Evolutionary conservation across 2,329 filamentous ascomycete species (phyloP), one percentile per base, ranked within the genome.

Genomic region (Dothideomycetidae sp.): DNA sequence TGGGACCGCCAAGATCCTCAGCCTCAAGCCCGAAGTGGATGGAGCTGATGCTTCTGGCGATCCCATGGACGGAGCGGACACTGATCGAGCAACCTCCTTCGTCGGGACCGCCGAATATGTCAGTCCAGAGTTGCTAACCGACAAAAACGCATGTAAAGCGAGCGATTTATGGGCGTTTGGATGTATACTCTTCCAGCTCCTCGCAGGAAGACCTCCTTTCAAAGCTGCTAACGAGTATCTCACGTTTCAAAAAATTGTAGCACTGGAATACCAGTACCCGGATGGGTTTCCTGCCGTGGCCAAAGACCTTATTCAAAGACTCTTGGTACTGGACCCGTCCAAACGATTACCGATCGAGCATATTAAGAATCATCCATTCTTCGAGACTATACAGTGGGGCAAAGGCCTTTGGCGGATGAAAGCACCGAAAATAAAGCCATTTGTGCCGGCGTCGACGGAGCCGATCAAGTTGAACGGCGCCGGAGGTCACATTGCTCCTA

Each of bases 161-260:
- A 96, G 90, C 57, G 90, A 98, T 60, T 61, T 98, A 34, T 98
- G 90, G 90, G 90, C 90, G 2, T 98, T 93, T 63, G 90, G 90
- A 7, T 98, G 90, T 62, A 98, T 98, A 49, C 76, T 98, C 45
- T 98, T 93, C 57, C 90, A 98, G 58, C 71, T 98, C 16, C 66
- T 98, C 21, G 81, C 82, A n/a, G 90, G 90, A n/a, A 70, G 90
- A 42, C 90, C 90, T 4, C 90, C 90, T 0, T 98, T 98, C 66
- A 98, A 98, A 57, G 90, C 81, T 29, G 81, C 71, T 10, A 94
- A 93, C 48, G 90, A 98, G 55, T 98, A 96, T 52, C 70, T 90
- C 53, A 98, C 90, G 0, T 98, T 98, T 54, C 90, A 98, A 57
- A 98, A 96, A 60, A 98, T 98, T 53, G 83, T 98, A 37, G 79